Evolutionary conservation across 768 basidiomycete species (phyloP), one percentile per base, ranked within the genome.

Genomic region (Mycena amicta): DNA sequence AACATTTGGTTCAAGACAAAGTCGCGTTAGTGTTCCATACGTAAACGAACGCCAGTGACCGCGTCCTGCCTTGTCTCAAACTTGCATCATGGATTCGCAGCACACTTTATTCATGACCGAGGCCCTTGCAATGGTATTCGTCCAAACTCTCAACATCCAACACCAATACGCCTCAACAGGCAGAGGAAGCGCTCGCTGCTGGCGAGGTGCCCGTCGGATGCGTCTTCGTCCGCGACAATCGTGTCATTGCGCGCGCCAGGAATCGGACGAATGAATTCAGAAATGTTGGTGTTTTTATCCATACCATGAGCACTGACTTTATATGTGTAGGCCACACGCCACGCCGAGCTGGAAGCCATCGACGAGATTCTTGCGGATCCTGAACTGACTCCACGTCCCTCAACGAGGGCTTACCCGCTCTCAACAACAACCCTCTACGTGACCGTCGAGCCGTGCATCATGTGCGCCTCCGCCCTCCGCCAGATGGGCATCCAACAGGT

Each of bases 371-470:
- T 98, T 13, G 77, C 85, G 0, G 81, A 89, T 69, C 74, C 75
- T 53, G 53, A 67, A 16, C 80, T 90, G 62, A 89, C 89, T 6
- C 83, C 85, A 23, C 67, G 71, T 30, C 59, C 71, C n/a, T 52
- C 72, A 0, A 67, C 71, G 43, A n/a, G n/a, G n/a, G n/a, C n/a
- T n/a, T 85, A 91, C 57, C 92, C 92, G 4, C 81, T 99, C 18
- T 80, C 81, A 1, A 79, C 84, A 11, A 95, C 93, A 22, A 91
- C 86, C 2, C 84, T 98, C 27, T 99, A 98, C 71, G 97, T 98
- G 52, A 99, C 97, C 4, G 97, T 99, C 53, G 96, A 99, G 74
- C 97, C 96, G 0, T 99, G 97, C 74, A 94, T 98, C 71, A 98
- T 98, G 97, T 99, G 97, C 64, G 93, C 95, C 13, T 94, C 93